Evolutionary conservation across 2,329 filamentous ascomycete genomes (phyloP).

Genomic region (Penicillium sp.): DNA sequence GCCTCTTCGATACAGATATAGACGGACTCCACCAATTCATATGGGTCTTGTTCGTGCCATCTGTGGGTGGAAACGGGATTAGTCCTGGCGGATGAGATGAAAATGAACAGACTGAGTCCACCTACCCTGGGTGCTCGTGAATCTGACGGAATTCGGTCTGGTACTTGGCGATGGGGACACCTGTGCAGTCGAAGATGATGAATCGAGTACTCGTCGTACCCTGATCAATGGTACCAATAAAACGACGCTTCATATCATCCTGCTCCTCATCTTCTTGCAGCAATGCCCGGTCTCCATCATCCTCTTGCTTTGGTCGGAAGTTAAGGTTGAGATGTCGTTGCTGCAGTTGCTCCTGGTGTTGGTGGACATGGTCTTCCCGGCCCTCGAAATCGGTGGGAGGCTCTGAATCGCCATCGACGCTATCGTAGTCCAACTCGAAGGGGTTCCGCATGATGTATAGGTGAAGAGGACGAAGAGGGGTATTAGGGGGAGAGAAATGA

Average conservation of each 20-base stretch:
- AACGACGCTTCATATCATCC: conserved; percentile 46
- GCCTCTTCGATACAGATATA: conserved; percentile 78
- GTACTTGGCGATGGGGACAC: conserved; percentile 76
- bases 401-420: conserved; percentile 26
- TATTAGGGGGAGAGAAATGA: neutral
- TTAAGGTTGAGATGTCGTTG: conserved; percentile 19
- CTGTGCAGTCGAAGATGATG: conserved; percentile 81
- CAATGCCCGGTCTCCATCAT: conserved; percentile 39
- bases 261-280: conserved; percentile 36
- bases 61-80: conserved; percentile 44
- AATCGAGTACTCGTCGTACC: conserved; percentile 89
- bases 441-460: conserved; percentile 30
- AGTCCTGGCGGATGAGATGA: neutral
- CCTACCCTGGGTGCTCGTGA: conserved; percentile 82
- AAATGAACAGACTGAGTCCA: conserved; percentile 19
- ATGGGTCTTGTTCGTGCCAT: conserved; percentile 88
- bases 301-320: conserved; percentile 30
- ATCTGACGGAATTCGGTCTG: conserved; percentile 85
- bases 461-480: neutral
- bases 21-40: conserved; percentile 73
- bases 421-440: conserved; percentile 33
- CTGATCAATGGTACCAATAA: conserved; percentile 86
- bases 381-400: conserved; percentile 12
- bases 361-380: conserved; percentile 16
- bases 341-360: conserved; percentile 20